These are phyloP conservation scores for Spathaspora hagerdaliae DNA, from an alignment of 805 yeast species.

Conservation along the genomic window DNA sequence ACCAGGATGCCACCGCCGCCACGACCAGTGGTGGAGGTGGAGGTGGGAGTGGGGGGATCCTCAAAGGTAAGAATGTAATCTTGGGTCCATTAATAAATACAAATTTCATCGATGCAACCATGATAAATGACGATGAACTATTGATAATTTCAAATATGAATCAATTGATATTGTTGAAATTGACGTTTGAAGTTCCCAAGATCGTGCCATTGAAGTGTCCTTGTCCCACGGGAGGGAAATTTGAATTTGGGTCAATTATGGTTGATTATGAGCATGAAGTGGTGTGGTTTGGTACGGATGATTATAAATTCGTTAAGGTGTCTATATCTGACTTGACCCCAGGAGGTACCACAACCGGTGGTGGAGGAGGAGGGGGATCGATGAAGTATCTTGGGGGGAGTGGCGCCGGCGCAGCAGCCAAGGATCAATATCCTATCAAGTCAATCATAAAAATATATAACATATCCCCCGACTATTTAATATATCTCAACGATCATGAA, in stretches of 20 bases:
- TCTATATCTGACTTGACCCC: constrained; percentile 11
- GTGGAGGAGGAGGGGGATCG: not conserved
- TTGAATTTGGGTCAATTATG: constrained; percentile 14
- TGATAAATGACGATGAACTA: constrained; percentile 32
- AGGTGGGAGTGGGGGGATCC: constrained; percentile 14
- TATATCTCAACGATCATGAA: constrained; percentile 33
- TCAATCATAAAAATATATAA: constrained; percentile 25
- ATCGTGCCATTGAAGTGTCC: constrained; percentile 10
- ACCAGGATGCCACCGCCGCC: no score
- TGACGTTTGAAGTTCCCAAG: constrained; percentile 15
- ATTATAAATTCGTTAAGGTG: constrained; percentile 8
- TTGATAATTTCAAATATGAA: constrained; percentile 29
- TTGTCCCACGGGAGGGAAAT: not conserved
- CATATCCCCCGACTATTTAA: constrained; percentile 17
- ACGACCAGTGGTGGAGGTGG: no score
- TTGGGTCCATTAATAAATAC: constrained; percentile 47
- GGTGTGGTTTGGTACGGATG: constrained; percentile 23
- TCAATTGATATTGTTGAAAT: constrained; percentile 27
- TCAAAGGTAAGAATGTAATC: constrained; percentile 59
- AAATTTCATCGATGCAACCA: constrained; percentile 43
- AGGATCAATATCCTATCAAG: not conserved
- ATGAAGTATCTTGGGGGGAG: no score
- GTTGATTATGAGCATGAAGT: constrained; percentile 16
- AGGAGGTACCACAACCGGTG: not conserved
- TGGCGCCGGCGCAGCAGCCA: not conserved